These are phyloP conservation scores for Ustilago lituana DNA, from an alignment of 1,284 basidiomycete genomes.

Conservation along the genomic window DNA sequence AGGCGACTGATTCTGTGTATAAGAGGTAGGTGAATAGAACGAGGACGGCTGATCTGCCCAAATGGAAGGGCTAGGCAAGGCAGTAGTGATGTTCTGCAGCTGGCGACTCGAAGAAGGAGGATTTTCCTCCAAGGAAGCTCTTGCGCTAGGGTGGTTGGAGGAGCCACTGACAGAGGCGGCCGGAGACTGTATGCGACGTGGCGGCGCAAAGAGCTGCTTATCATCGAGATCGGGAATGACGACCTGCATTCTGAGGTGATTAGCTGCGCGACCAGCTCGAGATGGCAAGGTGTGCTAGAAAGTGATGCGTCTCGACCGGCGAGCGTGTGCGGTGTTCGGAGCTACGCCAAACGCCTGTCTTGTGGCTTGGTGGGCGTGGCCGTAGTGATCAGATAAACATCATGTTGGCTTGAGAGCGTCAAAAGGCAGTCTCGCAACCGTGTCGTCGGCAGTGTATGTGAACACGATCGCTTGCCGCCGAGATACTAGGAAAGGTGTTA, in stretches of 20 bases:
- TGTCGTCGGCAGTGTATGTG: too few species aligned
- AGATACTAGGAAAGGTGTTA: too few species aligned
- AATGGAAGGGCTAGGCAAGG: slow-evolving; percentile 4
- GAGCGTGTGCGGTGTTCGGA: not conserved
- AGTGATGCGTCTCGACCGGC: not conserved
- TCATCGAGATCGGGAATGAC: slow-evolving; percentile 65
- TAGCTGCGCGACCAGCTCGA: not conserved
- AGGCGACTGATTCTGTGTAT: slow-evolving; percentile 24
- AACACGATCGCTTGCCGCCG: too few species aligned
- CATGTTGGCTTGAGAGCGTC: too few species aligned
- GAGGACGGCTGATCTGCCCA: slow-evolving; percentile 14
- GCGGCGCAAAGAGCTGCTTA: slow-evolving; percentile 48
- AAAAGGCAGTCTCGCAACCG: too few species aligned
- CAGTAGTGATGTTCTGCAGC: slow-evolving; percentile 38
- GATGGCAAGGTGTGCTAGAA: not conserved
- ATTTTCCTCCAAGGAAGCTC: slow-evolving; percentile 23
- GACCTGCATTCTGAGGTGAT: slow-evolving; percentile 53
- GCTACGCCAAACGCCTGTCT: too few species aligned
- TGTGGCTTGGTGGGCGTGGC: too few species aligned
- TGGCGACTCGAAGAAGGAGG: slow-evolving; percentile 39
- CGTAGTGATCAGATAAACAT: too few species aligned
- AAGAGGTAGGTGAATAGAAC: slow-evolving; percentile 11
- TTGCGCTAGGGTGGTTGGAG: slow-evolving; percentile 11
- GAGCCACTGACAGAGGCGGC: slow-evolving; percentile 18
- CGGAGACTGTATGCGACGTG: slow-evolving; percentile 30